A percentile compares a stretch with the other conserved stretches of the same genome.
phyloP scores from a whole-genome alignment of 805 yeast genomes.

The Starmera amethionina region DNA sequence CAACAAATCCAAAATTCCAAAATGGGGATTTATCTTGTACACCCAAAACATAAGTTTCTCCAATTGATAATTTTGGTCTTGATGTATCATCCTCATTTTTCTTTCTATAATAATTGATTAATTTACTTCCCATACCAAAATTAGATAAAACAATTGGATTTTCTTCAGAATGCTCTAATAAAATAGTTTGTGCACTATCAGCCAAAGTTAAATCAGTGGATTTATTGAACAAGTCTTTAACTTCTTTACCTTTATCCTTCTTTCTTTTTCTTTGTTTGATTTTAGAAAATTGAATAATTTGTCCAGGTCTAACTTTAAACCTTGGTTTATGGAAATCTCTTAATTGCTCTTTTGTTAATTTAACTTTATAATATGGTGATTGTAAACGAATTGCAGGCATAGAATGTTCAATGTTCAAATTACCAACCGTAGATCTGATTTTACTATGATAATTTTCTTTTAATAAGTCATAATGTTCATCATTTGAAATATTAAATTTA shows the following conservation, averaged over 20 bases:
- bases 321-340: slow-evolving; percentile 75
- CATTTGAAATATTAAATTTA: slow-evolving; percentile 82
- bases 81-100: slow-evolving; percentile 68
- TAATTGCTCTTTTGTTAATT: slow-evolving; percentile 51
- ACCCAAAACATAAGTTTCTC: slow-evolving; percentile 95
- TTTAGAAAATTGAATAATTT: slow-evolving; percentile 66
- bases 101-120: slow-evolving; percentile 89
- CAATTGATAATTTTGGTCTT: slow-evolving; percentile 80
- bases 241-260: slow-evolving; percentile 78
- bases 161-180: slow-evolving; percentile 88
- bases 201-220: slow-evolving; percentile 75
- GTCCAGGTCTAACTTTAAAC: slow-evolving; percentile 69
- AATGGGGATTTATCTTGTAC: slow-evolving; percentile 94
- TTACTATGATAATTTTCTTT: slow-evolving; percentile 84
- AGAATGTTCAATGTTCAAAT: slow-evolving; percentile 84
- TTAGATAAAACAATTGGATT: slow-evolving; percentile 73
- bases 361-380: slow-evolving; percentile 83
- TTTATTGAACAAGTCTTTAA: slow-evolving; percentile 59
- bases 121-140: slow-evolving; percentile 92
- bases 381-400: slow-evolving; percentile 81
- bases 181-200: slow-evolving; percentile 68
- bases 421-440: slow-evolving; percentile 87
- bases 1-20: slow-evolving; percentile 97
- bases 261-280: slow-evolving; percentile 74
- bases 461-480: slow-evolving; percentile 71